Evolutionary conservation across 208 protist species (phyloP).

Genomic region (Acanthamoeba castellanii): DNA sequence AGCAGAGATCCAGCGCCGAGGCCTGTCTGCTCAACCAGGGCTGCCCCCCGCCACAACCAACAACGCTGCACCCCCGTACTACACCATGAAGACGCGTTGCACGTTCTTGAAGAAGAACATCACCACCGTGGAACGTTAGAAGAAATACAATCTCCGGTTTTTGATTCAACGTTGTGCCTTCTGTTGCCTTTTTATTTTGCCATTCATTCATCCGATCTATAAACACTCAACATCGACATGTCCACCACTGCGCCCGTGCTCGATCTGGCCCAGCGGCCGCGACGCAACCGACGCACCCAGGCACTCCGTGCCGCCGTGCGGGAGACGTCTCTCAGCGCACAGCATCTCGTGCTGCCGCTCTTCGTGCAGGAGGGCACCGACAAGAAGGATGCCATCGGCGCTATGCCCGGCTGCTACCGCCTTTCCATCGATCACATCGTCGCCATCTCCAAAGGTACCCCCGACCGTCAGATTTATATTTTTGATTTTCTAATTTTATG

Average conservation of each 20-base stretch:
- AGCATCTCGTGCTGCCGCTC: conserved; percentile 81
- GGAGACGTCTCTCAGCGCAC: conserved; percentile 77
- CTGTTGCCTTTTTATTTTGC: no score
- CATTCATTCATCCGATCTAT: no score
- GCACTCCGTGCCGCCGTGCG: conserved; percentile 78
- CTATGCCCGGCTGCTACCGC: conserved; percentile 85
- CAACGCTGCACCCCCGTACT: no score
- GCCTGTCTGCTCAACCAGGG: no score
- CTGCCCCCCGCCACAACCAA: no score
- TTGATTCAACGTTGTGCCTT: no score
- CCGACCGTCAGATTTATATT: neutral
- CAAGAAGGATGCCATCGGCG: conserved; percentile 73
- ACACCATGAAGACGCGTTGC: no score
- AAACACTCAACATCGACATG: neutral
- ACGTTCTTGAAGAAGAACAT: no score
- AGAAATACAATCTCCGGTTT: no score
- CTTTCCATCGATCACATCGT: conserved; percentile 74
- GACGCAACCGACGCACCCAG: conserved; percentile 76
- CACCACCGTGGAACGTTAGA: no score
- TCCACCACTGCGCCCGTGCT: conserved; percentile 8
- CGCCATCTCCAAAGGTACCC: conserved; percentile 65
- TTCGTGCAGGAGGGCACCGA: conserved; percentile 81
- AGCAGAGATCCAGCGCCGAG: no score
- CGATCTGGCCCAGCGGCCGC: conserved; percentile 69
- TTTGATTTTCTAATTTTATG: neutral